Conservation (phyloP, 2,329 filamentous ascomycete genomes). For the Alternaria ethzedia region DNA sequence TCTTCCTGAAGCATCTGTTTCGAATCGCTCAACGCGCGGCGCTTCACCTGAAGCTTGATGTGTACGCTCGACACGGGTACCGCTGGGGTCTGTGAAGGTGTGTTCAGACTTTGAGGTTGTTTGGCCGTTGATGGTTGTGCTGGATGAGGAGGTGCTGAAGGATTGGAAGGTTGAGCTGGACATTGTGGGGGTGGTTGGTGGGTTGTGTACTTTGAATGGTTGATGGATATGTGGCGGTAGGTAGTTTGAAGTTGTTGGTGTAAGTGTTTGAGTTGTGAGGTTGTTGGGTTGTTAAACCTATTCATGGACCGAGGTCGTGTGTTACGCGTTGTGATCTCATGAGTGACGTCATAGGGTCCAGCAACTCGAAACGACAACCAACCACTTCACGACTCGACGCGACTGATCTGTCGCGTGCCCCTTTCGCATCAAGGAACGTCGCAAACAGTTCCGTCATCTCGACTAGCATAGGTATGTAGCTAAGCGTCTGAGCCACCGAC, state of each 20-base stretch:
- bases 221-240: not conserved
- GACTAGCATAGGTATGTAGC: too few relatives aligned
- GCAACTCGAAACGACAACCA: not conserved
- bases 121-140: conserved; percentile 36
- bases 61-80: conserved; percentile 35
- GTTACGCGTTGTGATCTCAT: conserved; percentile 15
- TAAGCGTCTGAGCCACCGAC: too few relatives aligned
- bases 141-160: conserved; percentile 32
- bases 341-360: conserved; percentile 17
- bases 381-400: too few relatives aligned
- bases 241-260: not conserved
- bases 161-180: conserved; percentile 34
- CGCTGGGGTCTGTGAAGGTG: conserved; percentile 34
- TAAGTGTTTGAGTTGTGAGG: not conserved
- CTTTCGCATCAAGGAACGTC: too few relatives aligned
- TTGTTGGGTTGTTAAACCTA: not conserved
- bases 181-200: conserved; percentile 8
- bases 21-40: conserved; percentile 31
- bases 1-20: conserved; percentile 30
- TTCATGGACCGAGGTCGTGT: not conserved
- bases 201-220: not conserved
- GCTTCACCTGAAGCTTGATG: conserved; percentile 36
- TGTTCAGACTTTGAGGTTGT: conserved; percentile 34
- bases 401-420: too few relatives aligned
- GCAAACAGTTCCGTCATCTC: too few relatives aligned